phyloP scores from a whole-genome alignment of 208 protist genomes.

The Acanthamoeba quina region DNA sequence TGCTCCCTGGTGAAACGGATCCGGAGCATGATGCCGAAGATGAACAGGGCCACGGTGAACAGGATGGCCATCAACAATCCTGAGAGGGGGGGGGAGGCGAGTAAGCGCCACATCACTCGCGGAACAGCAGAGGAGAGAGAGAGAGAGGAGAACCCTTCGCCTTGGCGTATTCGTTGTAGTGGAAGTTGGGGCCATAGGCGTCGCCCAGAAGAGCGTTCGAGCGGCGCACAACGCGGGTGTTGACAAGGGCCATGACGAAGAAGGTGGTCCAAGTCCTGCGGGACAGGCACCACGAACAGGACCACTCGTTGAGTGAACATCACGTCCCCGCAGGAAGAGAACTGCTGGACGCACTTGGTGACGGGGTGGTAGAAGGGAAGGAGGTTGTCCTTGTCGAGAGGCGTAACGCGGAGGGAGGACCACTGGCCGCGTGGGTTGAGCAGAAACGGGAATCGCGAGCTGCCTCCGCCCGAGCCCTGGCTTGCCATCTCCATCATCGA shows the following conservation, averaged over 20 bases:
- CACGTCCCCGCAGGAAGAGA: not conserved
- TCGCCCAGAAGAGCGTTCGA: slow-evolving; percentile 41
- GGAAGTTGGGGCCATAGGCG: slow-evolving; percentile 61
- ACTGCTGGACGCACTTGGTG: not conserved
- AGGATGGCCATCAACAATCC: slow-evolving; percentile 13
- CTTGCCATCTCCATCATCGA: slow-evolving; percentile 23
- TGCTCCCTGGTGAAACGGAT: slow-evolving; percentile 26
- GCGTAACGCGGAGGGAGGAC: slow-evolving; percentile 12
- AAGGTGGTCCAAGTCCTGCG: not conserved
- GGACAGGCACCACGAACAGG: not conserved
- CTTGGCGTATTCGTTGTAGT: slow-evolving; percentile 55
- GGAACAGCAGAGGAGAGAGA: not conserved
- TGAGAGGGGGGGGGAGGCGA: not conserved
- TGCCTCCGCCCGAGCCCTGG: not conserved
- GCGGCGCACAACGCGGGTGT: slow-evolving; percentile 76
- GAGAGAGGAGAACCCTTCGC: not conserved
- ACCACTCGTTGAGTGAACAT: not conserved
- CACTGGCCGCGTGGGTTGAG: slow-evolving; percentile 61
- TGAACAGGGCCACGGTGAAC: not conserved
- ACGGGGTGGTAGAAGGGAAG: slow-evolving; percentile 12
- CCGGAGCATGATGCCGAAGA: slow-evolving; percentile 6
- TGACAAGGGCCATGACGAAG: slow-evolving; percentile 72
- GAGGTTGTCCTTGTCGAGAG: slow-evolving; percentile 33
- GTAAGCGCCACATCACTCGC: not conserved
- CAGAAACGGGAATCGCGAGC: slow-evolving; percentile 5